Conservation (phyloP, 345 rosid species). For the Ceriops zippeliana region DNA sequence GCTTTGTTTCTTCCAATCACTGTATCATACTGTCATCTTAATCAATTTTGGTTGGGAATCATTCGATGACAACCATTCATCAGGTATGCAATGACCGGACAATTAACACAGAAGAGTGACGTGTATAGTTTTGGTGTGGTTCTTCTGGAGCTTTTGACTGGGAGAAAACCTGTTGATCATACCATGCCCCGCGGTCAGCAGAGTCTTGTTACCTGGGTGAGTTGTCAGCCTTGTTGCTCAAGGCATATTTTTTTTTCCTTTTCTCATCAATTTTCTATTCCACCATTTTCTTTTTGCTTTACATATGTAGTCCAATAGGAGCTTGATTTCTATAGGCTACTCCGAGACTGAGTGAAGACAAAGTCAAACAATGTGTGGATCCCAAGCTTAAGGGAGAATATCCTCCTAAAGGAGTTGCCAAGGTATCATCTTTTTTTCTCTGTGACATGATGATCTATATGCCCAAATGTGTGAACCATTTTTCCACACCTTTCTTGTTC, state of each 20-base stretch:
- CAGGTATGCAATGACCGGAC: constrained; percentile 99
- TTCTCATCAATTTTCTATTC: not conserved
- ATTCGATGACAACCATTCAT: not conserved
- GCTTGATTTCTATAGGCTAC: constrained; percentile 53
- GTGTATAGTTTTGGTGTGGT: constrained; percentile 91
- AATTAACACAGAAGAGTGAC: constrained; percentile 86
- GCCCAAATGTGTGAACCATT: no score
- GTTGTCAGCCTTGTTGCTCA: constrained; percentile 4
- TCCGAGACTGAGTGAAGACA: constrained; percentile 96
- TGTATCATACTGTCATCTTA: no score
- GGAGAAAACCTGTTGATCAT: constrained; percentile 94
- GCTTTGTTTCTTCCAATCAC: no score
- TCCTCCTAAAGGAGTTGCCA: constrained; percentile 93
- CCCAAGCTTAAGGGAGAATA: constrained; percentile 92
- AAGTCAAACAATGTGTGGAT: constrained; percentile 96
- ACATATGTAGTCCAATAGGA: not conserved
- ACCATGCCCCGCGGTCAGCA: constrained; percentile 94
- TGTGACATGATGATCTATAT: not conserved
- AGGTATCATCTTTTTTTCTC: constrained; percentile 35
- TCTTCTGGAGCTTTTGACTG: constrained; percentile 89
- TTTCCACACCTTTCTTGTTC: not conserved
- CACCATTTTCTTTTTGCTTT: not conserved
- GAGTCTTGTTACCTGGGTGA: constrained; percentile 86
- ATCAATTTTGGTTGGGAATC: not conserved
- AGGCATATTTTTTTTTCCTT: not conserved